Base-by-base conservation (phyloP, 768 basidiomycete species). In the Crassisporium funariophilum region DNA sequence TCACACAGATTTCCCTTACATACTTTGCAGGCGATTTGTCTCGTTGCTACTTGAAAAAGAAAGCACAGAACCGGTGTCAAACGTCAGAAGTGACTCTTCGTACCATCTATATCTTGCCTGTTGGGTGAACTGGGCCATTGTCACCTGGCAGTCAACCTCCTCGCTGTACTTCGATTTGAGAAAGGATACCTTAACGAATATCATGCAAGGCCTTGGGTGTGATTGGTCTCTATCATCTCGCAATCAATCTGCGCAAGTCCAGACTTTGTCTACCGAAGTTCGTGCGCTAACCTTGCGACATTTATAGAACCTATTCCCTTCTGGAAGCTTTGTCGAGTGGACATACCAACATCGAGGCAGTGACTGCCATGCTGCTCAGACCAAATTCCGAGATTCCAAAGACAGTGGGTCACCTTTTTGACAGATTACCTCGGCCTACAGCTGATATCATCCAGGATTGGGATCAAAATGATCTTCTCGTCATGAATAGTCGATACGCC, bases 71-170 rank as follows among this genome's bases (percentile, higher is more conserved):
- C 40, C 58, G 35, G 41, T 56, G 6, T 13, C 53, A 7, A 55
- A 63, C 9, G 54, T 47, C 35, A 16, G 58, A 58, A 27, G 50
- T 33, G 78, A 78, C 57, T 42, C 62, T 5, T 72, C 81, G 1
- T 83, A 83, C 57, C 71, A 76, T 35, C 64, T 73, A 44, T 86
- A 82, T 54, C 67, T 90, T 8, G 83, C 84, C 9, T 77, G 80
- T 42, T 92, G 90, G 90, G 78, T 68, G 4, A 67, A 72, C 16
- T 91, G 89, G 88, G 69, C 72, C 22, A 61, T 78, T 19, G 70
- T 76, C 27, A 67, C 58, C 10, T 75, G 68, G 66, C 65, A 65
- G 7, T 57, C 46, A 10, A 46, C 44, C 15, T 40, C 42, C 1
- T 25, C 53, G 34, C 25, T 44, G 21, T 50, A 73, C 20, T 54